Percentiles rank a stretch among this genome's conserved stretches.
phyloP scores from a whole-genome alignment of 1,139 yeast genomes.

The Scheffersomyces parashehatae region DNA sequence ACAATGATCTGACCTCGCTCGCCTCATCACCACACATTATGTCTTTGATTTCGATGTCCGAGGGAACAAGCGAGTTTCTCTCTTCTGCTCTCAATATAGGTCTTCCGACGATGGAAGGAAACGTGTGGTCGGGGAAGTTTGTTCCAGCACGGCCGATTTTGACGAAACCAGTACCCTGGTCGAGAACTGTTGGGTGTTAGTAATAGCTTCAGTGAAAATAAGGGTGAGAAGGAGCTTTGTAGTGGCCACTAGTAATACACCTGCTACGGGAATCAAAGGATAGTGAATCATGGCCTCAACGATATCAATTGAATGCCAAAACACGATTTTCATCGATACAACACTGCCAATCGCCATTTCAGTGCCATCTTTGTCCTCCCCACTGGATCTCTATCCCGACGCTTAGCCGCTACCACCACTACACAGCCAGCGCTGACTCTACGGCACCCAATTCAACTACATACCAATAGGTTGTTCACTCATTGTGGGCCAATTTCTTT shows the following conservation, averaged over 20 bases:
- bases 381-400: too few relatives aligned
- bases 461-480: constrained; percentile 58
- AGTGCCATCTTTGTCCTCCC: too few relatives aligned
- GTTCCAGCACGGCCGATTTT: constrained; percentile 96
- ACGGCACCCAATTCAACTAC: constrained; percentile 19
- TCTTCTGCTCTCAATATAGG: constrained; percentile 98
- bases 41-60: constrained; percentile 75
- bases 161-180: constrained; percentile 98
- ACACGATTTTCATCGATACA: too few relatives aligned
- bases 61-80: constrained; percentile 55
- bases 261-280: neutral
- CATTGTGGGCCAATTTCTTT: constrained; percentile 21
- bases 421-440: neutral
- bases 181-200: constrained; percentile 62
- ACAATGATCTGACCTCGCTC: constrained; percentile 80
- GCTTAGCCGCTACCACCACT: neutral
- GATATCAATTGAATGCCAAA: neutral
- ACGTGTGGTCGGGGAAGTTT: constrained; percentile 97
- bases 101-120: constrained; percentile 97
- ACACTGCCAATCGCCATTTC: too few relatives aligned
- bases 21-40: constrained; percentile 99
- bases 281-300: neutral
- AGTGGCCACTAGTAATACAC: neutral
- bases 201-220: constrained; percentile 3
- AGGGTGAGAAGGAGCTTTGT: neutral